phyloP scores from a whole-genome alignment of 2,329 filamentous ascomycete species.

The Diaporthe aspalathi region DNA sequence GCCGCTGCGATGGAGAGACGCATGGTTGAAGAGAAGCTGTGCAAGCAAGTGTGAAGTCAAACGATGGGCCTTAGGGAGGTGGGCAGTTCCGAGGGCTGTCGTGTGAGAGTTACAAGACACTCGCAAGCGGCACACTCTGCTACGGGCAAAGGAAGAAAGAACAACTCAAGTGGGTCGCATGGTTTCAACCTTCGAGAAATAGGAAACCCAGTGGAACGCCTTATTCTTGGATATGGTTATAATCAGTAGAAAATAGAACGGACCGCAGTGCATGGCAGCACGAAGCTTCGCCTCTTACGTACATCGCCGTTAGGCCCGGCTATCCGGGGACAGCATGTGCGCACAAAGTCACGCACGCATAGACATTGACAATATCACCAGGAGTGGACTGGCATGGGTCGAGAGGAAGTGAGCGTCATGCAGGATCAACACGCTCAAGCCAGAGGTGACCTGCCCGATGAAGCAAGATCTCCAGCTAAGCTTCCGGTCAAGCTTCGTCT shows the following conservation, averaged over 20 bases:
- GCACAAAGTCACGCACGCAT: background rate
- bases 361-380: constrained; percentile 4
- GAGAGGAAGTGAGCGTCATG: background rate
- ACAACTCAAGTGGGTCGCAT: background rate
- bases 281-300: background rate
- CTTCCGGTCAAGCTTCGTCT: constrained; percentile 19
- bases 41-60: background rate
- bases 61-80: background rate
- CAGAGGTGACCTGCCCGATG: constrained; percentile 8
- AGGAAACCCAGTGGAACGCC: background rate
- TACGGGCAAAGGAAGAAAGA: background rate
- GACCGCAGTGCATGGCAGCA: background rate
- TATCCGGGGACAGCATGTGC: background rate
- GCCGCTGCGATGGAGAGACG: constrained; percentile 30
- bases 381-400: constrained; percentile 3
- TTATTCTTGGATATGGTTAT: background rate
- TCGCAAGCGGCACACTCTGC: background rate
- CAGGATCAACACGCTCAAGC: constrained; percentile 2
- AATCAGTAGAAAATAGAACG: background rate
- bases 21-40: background rate
- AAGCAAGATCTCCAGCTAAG: constrained; percentile 14
- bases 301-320: background rate
- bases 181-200: background rate
- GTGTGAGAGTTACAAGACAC: background rate
- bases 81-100: background rate